phyloP scores from a whole-genome alignment of 768 basidiomycete species.

The Porpolomopsis calyptriformis region DNA sequence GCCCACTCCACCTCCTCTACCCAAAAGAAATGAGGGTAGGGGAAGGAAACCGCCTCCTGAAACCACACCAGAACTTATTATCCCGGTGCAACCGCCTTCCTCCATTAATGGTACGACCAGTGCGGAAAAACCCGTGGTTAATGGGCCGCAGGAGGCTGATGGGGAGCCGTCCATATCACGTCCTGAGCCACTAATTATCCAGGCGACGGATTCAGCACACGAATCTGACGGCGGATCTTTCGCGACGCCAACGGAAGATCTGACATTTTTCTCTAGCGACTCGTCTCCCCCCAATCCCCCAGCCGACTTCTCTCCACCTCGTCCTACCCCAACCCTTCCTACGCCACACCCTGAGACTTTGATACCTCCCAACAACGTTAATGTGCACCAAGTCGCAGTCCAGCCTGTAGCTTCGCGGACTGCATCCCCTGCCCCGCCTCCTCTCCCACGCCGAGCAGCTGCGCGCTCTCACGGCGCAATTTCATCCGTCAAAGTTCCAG shows the following conservation, averaged over 20 bases:
- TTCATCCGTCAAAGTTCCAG: not conserved
- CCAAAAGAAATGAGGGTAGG: slow-evolving; percentile 36
- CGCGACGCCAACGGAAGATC: slow-evolving; percentile 2
- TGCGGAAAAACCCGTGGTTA: not conserved
- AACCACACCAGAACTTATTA: not conserved
- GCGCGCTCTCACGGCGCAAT: slow-evolving; percentile 34
- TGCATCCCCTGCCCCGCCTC: slow-evolving; percentile 40
- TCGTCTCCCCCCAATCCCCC: not conserved
- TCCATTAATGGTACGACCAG: not conserved
- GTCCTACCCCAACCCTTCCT: slow-evolving; percentile 30
- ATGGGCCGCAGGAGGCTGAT: not conserved
- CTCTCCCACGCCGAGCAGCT: slow-evolving; percentile 56
- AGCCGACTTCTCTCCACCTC: slow-evolving; percentile 15
- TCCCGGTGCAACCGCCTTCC: not conserved
- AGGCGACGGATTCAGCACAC: not conserved
- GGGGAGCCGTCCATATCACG: not conserved
- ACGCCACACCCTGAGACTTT: slow-evolving; percentile 36
- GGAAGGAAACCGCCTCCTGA: slow-evolving; percentile 1
- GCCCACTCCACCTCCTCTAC: slow-evolving; percentile 37
- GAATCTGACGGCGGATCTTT: not conserved
- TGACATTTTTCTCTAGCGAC: not conserved
- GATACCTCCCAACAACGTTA: not conserved
- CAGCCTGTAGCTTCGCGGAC: slow-evolving; percentile 18
- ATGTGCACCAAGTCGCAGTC: not conserved
- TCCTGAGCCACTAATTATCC: not conserved